Base-by-base conservation (phyloP, 2,329 filamentous ascomycete species). In the Dactylonectria estremocensis region DNA sequence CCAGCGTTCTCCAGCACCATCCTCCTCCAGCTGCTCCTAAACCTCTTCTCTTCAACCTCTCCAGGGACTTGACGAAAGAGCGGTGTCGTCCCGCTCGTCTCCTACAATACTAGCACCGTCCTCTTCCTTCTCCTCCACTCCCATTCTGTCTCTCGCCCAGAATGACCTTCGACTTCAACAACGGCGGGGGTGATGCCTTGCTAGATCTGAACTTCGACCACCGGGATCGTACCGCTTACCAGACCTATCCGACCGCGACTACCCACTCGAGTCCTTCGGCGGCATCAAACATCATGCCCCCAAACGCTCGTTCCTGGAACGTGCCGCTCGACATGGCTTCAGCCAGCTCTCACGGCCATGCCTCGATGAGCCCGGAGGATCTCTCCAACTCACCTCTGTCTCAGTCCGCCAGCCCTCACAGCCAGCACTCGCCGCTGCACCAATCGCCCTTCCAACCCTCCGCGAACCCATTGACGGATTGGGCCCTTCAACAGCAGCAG, bases 81-180 rank as follows among this genome's bases (percentile, higher is more conserved):
- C 82, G 82, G 82, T 84, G 82, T 84, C 82, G 77, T 77, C 77
- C 77, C 74, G 77, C 76, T 80, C 66, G 67, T 69, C 68, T 79
- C 70, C 70, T 79, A 80, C 80, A 81, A 80, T 78, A 80, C 76
- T 76, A 72, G 72, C 74, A 76, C 70, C 68, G 68, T 71, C 66
- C 77, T 74, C 74, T 74, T 73, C 70, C 67, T 70, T 73, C 72
- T 72, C 69, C 73, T 75, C 74, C 75, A 77, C 74, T 79, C 71
- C 73, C 76, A 72, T 76, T 74, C 74, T 77, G 73, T 70, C 72
- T 78, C 75, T 76, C 77, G 74, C 73, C 76, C 79, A 84, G 78
- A 77, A 84, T 85, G 89, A 87, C 85, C 82, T 86, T 88, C 84
- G 87, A 90, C 78, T 91, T 88, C 83, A 87, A 87, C 79, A 83